phyloP scores from a whole-genome alignment of 176 grass and related monocot species.

The Lolium multiflorum region DNA sequence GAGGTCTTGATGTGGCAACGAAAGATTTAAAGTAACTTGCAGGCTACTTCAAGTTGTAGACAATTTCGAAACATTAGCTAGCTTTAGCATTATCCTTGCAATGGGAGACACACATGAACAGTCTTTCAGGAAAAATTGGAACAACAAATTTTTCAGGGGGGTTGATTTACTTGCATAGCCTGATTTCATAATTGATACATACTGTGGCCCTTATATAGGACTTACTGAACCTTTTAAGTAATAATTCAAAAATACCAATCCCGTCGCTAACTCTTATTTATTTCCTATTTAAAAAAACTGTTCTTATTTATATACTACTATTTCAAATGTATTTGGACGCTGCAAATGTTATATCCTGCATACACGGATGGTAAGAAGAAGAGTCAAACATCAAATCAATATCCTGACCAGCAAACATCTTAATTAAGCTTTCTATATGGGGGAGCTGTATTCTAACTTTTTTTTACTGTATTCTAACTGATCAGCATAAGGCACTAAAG shows the following conservation, averaged over 20 bases:
- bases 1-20: not conserved
- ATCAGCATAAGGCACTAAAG: not conserved
- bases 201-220: not conserved
- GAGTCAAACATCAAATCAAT: not conserved
- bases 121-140: not conserved
- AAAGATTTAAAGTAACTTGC: not conserved
- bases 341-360: not conserved
- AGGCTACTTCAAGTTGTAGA: not conserved
- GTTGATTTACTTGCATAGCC: not conserved
- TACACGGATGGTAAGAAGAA: not conserved
- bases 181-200: not conserved
- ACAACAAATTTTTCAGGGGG: not conserved
- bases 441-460: not conserved
- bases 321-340: not conserved
- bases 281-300: not conserved
- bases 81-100: not conserved
- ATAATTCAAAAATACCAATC: not conserved
- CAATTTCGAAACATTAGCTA: not conserved
- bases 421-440: not conserved
- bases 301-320: not conserved
- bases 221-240: not conserved
- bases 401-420: not conserved
- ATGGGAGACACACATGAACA: not conserved
- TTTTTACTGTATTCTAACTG: not conserved
- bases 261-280: not conserved